A percentile compares a stretch with the other conserved stretches of the same genome.
phyloP scores from a whole-genome alignment of 176 grass and related monocot genomes.

The Puya raimondii region DNA sequence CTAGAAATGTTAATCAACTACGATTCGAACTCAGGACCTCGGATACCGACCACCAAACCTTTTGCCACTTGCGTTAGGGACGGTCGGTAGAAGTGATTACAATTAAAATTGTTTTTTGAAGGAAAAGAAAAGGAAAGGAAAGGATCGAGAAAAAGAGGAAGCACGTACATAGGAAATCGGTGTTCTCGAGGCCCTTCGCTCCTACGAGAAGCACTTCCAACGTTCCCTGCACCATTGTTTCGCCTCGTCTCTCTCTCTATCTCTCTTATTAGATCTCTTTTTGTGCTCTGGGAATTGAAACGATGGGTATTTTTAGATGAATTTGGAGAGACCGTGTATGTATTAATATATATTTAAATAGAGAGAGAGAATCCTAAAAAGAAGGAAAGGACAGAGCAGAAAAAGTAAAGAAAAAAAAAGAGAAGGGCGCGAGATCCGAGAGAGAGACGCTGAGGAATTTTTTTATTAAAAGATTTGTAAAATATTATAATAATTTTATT shows the following conservation, averaged over 20 bases:
- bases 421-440: neutral
- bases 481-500: too few relatives aligned
- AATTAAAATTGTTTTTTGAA: neutral
- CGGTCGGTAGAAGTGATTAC: too few relatives aligned
- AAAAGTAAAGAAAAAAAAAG: neutral
- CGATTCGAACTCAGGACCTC: too few relatives aligned
- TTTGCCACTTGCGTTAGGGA: too few relatives aligned
- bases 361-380: conserved; percentile 12
- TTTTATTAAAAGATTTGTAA: too few relatives aligned
- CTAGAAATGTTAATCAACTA: too few relatives aligned
- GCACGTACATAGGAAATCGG: conserved; percentile 64
- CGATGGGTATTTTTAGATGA: conserved; percentile 1
- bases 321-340: neutral
- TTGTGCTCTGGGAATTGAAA: neutral
- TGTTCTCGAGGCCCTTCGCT: conserved; percentile 81
- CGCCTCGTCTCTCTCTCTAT: neutral
- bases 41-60: too few relatives aligned
- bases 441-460: too few relatives aligned
- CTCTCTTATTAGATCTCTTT: neutral
- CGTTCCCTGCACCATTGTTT: conserved; percentile 55
- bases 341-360: conserved; percentile 9
- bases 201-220: conserved; percentile 79
- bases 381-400: neutral
- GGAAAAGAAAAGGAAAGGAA: neutral
- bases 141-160: neutral